Base-by-base conservation (phyloP, 108 stramenopile species). In the Nitzschia sp. region DNA sequence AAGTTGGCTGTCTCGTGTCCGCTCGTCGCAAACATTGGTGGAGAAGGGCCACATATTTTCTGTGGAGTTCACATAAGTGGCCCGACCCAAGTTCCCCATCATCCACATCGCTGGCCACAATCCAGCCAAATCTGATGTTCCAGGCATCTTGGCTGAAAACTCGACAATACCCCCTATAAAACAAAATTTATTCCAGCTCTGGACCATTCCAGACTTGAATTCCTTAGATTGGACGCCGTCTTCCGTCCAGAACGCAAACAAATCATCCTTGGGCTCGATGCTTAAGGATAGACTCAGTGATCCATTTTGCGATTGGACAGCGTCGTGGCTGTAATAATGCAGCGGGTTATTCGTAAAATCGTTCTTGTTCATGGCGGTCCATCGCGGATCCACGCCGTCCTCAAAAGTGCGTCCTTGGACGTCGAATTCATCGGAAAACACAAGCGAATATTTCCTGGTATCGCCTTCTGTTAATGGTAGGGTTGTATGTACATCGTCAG, bases 331-430 rank as follows among this genome's bases (percentile, higher is more conserved):
- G 80, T 99, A 99, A 69, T 92, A 99, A 48, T 98, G 97, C 25
- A 96, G 81, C 0, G 98, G 96, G 50, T 85, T 89, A 64, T 98
- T 98, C 64, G 97, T 97, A 69, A 97, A 97, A 78, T 99, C 98
- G 63, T 97, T 97, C 70, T 98, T 97, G 56, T 98, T 72, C 22
- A 98, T 63, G 16, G 97, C 94, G 11, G 96, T 98, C 98, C 98
- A 99, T 32, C 83, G 75, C 3, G 98, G 97, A 76, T 99, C 98
- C 9, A 48, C 32, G 27, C 98, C 98, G 69, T 99, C 98, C 41
- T 67, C 41, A 74, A 99, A 97, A 22, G 67, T 74, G 6, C 98
- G 81, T 23, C 73, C 83, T 2, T 76, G 76, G 16, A 75, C 76
- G 52, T 98, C 84, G 83, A 99, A 99, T 61, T 98, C 97, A 67